Conservation (phyloP, 1,284 basidiomycete genomes). For the Exobasidium cylindrosporum region DNA sequence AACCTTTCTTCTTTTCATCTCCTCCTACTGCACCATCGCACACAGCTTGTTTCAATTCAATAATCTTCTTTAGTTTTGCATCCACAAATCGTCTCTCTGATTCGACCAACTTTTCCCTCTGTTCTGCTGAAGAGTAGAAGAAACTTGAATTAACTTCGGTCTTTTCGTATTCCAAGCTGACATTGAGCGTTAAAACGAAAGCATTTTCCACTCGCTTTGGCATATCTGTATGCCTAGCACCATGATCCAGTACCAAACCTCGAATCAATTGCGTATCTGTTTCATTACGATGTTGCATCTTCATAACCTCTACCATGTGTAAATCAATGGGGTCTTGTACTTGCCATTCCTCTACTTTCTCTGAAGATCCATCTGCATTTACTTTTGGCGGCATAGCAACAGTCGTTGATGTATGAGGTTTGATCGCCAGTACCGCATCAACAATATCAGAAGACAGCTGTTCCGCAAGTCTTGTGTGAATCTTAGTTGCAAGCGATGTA, state of each 20-base stretch:
- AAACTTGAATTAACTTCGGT: slow-evolving; percentile 99
- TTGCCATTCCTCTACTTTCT: slow-evolving; percentile 46
- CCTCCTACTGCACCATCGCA: slow-evolving; percentile 62
- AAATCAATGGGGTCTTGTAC: slow-evolving; percentile 76
- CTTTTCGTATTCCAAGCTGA: slow-evolving; percentile 98
- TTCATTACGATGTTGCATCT: slow-evolving; percentile 99
- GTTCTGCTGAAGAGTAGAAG: slow-evolving; percentile 98
- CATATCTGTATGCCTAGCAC: slow-evolving; percentile 98
- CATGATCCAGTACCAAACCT: slow-evolving; percentile 88
- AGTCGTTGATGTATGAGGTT: slow-evolving; percentile 51
- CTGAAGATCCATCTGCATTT: slow-evolving; percentile 41
- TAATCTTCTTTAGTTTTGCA: slow-evolving; percentile 90
- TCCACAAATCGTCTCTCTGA: slow-evolving; percentile 93
- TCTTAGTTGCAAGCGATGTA: slow-evolving; percentile 92
- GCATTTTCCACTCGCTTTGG: slow-evolving; percentile 97
- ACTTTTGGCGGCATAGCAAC: slow-evolving; percentile 32
- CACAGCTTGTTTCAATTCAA: slow-evolving; percentile 92
- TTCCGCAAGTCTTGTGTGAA: slow-evolving; percentile 77
- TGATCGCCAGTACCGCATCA: slow-evolving; percentile 89
- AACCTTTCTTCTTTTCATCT: slow-evolving; percentile 66
- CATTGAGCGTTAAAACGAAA: slow-evolving; percentile 91
- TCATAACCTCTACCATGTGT: slow-evolving; percentile 99
- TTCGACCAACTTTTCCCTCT: slow-evolving; percentile 97
- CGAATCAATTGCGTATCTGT: slow-evolving; percentile 96
- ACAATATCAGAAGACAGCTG: slow-evolving; percentile 88